Conservation (phyloP, 176 grass and related monocot species). For the Musa schizocarpa region DNA sequence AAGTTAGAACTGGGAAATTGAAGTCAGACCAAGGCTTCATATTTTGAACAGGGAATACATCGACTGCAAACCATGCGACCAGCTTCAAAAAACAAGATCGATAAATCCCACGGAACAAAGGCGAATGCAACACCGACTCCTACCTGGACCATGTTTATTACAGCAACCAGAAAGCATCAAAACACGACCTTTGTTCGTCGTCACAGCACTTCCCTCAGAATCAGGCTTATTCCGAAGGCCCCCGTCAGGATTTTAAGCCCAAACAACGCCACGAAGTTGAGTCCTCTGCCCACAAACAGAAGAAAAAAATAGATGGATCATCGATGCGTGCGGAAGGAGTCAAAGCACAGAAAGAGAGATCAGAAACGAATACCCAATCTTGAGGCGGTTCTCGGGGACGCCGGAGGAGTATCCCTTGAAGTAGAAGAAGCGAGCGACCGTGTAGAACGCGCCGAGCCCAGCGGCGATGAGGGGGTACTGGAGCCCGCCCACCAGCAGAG, state of each 20-base stretch:
- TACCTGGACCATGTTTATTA: no score
- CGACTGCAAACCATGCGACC: no score
- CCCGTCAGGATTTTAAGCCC: slow-evolving; percentile 67
- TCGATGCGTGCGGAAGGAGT: not conserved
- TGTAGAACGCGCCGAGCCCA: slow-evolving; percentile 51
- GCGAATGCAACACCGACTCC: no score
- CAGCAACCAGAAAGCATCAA: no score
- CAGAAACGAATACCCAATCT: slow-evolving; percentile 57
- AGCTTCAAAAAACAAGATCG: no score
- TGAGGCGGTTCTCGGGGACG: slow-evolving; percentile 68
- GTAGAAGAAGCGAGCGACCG: slow-evolving; percentile 79
- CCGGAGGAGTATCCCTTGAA: slow-evolving; percentile 93
- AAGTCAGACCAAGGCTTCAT: no score
- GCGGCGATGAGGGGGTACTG: slow-evolving; percentile 71
- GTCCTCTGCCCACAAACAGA: slow-evolving; percentile 25
- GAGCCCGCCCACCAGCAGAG: slow-evolving; percentile 62
- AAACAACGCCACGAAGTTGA: slow-evolving; percentile 61
- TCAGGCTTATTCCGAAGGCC: slow-evolving; percentile 68
- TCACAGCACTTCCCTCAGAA: slow-evolving; percentile 55
- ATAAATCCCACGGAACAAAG: no score
- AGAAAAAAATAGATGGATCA: not conserved
- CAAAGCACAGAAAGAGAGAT: not conserved
- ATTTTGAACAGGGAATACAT: no score
- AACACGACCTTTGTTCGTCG: no score
- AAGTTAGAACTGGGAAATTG: no score